These are phyloP conservation scores for Tolypocladium cylindrosporum DNA, from an alignment of 2,329 filamentous ascomycete species.

Conservation along the genomic window DNA sequence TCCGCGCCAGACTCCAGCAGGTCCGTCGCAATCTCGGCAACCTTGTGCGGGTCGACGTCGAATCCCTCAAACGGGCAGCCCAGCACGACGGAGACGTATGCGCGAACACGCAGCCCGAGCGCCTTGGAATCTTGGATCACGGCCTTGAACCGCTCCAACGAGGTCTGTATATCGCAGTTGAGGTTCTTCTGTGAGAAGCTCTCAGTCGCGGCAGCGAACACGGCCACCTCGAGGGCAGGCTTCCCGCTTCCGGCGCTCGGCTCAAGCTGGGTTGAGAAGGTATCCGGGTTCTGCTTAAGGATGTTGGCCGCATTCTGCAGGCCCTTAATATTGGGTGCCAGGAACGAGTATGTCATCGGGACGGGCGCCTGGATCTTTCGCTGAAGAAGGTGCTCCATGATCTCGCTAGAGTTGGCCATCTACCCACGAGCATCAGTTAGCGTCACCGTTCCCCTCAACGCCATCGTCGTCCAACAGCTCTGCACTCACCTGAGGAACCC, in stretches of 20 bases:
- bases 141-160: slow-evolving; percentile 57
- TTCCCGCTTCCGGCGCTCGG: slow-evolving; percentile 26
- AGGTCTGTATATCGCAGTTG: slow-evolving; percentile 69
- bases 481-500: slow-evolving; percentile 63
- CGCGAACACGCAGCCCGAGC: slow-evolving; percentile 57
- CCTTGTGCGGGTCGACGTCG: slow-evolving; percentile 51
- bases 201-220: slow-evolving; percentile 77
- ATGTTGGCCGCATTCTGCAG: slow-evolving; percentile 51
- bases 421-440: slow-evolving; percentile 19
- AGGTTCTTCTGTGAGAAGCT: slow-evolving; percentile 72
- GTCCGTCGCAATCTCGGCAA: slow-evolving; percentile 56
- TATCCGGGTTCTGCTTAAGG: slow-evolving; percentile 38
- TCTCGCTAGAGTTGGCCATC: slow-evolving; percentile 72
- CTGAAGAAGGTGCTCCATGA: slow-evolving; percentile 58
- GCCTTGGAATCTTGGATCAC: slow-evolving; percentile 61
- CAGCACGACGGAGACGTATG: slow-evolving; percentile 72
- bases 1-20: slow-evolving; percentile 81
- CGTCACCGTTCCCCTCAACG: neutral
- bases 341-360: slow-evolving; percentile 66
- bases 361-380: slow-evolving; percentile 41
- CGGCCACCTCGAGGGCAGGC: slow-evolving; percentile 58
- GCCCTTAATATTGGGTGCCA: slow-evolving; percentile 69
- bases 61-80: slow-evolving; percentile 68
- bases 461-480: neutral
- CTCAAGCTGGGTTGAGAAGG: slow-evolving; percentile 42